Base-by-base conservation (phyloP, 768 basidiomycete genomes). In the Russula brevipes region DNA sequence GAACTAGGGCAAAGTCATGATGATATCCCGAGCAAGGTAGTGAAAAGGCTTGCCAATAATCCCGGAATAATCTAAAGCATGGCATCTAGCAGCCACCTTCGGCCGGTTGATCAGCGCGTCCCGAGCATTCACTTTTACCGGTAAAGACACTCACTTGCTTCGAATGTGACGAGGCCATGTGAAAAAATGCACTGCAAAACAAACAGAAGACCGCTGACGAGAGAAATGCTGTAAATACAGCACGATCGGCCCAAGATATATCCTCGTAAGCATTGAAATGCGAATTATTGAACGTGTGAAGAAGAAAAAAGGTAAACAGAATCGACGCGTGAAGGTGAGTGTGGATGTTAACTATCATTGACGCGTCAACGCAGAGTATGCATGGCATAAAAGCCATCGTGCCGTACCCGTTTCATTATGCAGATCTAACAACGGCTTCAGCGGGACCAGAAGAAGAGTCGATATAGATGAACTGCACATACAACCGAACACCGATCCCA, bases 1-100 rank as follows among this genome's bases (percentile, higher is more conserved):
- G 79, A 38, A 85, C 80, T 80, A 64, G 31, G 53, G 47, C 54
- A 55, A 53, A 51, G n/a, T 51, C 51, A 63, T 56, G 11, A 66
- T 51, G 39, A 47, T 56, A 54, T 65, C 31, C 50, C 66, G 54
- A 60, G 53, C 57, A 67, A 2, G 55, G 16, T 17, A 14, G 39
- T 9, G 36, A 54, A 38, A 52, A 31, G 10, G 65, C 78, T 57
- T 54, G 88, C 82, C 75, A 66, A 87, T 81, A 66, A 96, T 96
- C 11, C 94, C 94, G 35, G 88, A 76, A 73, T 94, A 89, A 74
- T 89, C 91, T 50, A 88, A 75, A 16, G 81, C 79, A 71, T 88
- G 82, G 71, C 85, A 91, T 56, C 75, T 75, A 42, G 78, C 73
- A 35, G 82, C 76, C 47, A 87, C 81, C 88, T 63, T 89, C 63